A percentile compares a stretch with the other conserved stretches of the same genome.
phyloP scores from a whole-genome alignment of 2,329 filamentous ascomycete genomes.

The Phyllosticta citriasiana region DNA sequence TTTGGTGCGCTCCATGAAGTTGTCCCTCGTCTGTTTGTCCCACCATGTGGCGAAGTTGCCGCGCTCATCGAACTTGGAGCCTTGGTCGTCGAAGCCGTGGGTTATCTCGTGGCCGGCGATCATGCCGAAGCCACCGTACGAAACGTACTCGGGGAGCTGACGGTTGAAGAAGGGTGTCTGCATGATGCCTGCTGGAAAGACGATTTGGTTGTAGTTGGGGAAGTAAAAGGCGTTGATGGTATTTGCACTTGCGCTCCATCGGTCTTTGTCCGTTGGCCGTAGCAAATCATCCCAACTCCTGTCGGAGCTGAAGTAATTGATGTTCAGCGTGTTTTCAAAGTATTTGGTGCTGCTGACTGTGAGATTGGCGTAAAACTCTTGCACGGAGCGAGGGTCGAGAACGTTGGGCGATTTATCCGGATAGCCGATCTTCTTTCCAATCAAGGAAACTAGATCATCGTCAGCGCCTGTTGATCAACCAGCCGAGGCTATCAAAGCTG shows the following conservation, averaged over 20 bases:
- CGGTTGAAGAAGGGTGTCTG: constrained; percentile 58
- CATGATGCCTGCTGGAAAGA: constrained; percentile 61
- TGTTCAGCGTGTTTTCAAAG: constrained; percentile 48
- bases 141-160: constrained; percentile 52
- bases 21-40: constrained; percentile 48
- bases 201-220: constrained; percentile 55
- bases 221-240: constrained; percentile 57
- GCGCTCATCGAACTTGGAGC: constrained; percentile 53
- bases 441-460: constrained; percentile 45
- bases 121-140: constrained; percentile 59
- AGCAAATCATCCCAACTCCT: constrained; percentile 49
- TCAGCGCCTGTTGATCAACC: background rate
- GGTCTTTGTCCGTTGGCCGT: constrained; percentile 49
- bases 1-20: constrained; percentile 48
- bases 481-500: background rate
- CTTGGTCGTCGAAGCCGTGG: constrained; percentile 59
- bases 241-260: constrained; percentile 51
- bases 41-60: constrained; percentile 60
- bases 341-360: constrained; percentile 42
- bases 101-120: constrained; percentile 53
- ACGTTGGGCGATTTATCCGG: constrained; percentile 53
- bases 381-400: constrained; percentile 45
- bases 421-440: constrained; percentile 59
- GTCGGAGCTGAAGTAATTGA: constrained; percentile 39
- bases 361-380: constrained; percentile 47